A percentile compares a stretch with the other conserved stretches of the same genome.
Evolutionary conservation across 441 rosid species (phyloP).

Genomic region (Geranium incanum): DNA sequence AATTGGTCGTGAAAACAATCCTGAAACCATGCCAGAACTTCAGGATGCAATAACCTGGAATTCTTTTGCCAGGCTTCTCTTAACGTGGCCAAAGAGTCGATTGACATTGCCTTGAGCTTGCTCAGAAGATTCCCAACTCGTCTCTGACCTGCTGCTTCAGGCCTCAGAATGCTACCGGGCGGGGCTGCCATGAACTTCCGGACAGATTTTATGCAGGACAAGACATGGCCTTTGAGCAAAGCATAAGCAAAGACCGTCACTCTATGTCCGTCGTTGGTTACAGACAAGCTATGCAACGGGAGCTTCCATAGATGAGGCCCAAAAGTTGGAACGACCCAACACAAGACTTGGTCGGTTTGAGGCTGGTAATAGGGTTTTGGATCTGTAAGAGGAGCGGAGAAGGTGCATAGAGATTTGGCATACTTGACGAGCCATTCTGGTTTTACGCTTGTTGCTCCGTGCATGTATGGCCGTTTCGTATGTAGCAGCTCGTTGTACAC

Average conservation of each 20-base stretch:
- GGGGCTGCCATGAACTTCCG: constrained; percentile 45
- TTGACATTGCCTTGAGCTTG: constrained; percentile 35
- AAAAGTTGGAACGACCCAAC: constrained; percentile 54
- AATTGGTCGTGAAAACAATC: constrained; percentile 39
- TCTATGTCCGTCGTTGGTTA: constrained; percentile 26
- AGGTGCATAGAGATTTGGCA: constrained; percentile 48
- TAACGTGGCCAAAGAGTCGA: constrained; percentile 43
- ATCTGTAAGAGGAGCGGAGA: constrained; percentile 48
- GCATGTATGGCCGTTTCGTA: constrained; percentile 73
- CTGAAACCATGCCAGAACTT: constrained; percentile 70
- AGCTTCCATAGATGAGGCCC: constrained; percentile 68
- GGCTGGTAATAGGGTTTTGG: constrained; percentile 61
- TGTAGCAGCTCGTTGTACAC: constrained; percentile 68
- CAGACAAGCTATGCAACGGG: constrained; percentile 42
- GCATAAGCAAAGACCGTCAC: constrained; percentile 58
- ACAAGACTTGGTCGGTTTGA: constrained; percentile 42
- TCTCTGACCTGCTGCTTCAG: constrained; percentile 47
- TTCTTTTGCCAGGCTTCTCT: constrained; percentile 48
- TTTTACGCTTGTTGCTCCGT: constrained; percentile 69
- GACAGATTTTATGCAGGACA: constrained; percentile 52
- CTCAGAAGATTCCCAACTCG: constrained; percentile 56
- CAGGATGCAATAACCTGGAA: constrained; percentile 38
- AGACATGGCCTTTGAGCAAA: constrained; percentile 68
- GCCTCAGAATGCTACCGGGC: constrained; percentile 51
- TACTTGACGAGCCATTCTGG: constrained; percentile 71